phyloP scores from a whole-genome alignment of 1,284 basidiomycete species.

The Ustilago nuda region DNA sequence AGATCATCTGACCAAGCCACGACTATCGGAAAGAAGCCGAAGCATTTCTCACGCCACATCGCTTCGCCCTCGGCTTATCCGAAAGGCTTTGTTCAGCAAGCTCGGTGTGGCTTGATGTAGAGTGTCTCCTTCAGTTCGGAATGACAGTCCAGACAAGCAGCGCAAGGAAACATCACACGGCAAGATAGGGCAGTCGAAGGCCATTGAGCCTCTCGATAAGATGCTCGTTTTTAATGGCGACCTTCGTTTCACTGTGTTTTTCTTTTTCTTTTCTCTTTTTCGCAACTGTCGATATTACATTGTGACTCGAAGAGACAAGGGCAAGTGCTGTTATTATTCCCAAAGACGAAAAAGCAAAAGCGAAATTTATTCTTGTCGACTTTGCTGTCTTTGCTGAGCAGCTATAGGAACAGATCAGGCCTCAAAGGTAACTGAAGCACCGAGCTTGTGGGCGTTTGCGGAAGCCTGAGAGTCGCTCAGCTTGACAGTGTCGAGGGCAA shows the following conservation, averaged over 20 bases:
- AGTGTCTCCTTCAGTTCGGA: too few relatives aligned
- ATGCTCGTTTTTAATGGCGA: not conserved
- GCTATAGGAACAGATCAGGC: conserved; percentile 49
- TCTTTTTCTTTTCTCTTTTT: not conserved
- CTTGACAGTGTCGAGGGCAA: conserved; percentile 69
- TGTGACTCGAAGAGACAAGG: conserved; percentile 2
- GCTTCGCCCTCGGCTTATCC: not conserved
- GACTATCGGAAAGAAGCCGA: not conserved
- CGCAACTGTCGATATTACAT: conserved; percentile 40
- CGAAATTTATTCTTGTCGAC: conserved; percentile 10
- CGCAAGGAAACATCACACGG: not conserved
- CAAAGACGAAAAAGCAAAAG: conserved; percentile 2
- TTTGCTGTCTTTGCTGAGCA: not conserved
- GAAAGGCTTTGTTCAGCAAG: not conserved
- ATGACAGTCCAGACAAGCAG: too few relatives aligned
- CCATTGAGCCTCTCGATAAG: not conserved
- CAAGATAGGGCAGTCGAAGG: not conserved
- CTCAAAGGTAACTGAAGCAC: conserved; percentile 74
- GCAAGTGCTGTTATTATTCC: conserved; percentile 1
- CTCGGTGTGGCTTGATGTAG: too few relatives aligned
- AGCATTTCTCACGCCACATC: not conserved
- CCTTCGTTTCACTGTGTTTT: conserved; percentile 16
- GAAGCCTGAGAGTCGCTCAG: conserved; percentile 66
- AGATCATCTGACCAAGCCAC: too few relatives aligned
- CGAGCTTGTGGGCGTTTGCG: conserved; percentile 73